These are phyloP conservation scores for Penicillium verhagenii DNA, from an alignment of 495 filamentous ascomycete species.

Conservation along the genomic window DNA sequence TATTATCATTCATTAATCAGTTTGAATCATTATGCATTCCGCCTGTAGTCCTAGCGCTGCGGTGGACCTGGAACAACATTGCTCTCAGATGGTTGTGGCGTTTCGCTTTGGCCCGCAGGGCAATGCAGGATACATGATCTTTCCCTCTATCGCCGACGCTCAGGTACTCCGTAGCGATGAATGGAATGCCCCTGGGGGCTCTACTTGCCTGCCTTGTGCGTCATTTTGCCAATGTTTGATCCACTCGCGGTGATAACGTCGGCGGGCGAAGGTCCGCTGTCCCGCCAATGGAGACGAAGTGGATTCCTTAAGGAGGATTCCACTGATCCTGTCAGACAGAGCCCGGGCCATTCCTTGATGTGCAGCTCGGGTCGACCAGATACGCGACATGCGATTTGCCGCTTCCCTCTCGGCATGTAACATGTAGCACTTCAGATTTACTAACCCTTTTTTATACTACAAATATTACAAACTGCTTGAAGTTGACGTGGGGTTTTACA, in stretches of 20 bases:
- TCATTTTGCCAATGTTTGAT: conserved; percentile 1
- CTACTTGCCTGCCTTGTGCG: conserved; percentile 5
- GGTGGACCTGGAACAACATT: neutral
- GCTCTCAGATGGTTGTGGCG: neutral
- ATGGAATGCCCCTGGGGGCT: neutral
- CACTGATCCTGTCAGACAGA: conserved; percentile 7
- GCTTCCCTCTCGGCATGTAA: neutral
- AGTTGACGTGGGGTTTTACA: neutral
- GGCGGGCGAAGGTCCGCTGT: neutral
- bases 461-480: too few relatives aligned
- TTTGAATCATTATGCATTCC: neutral
- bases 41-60: neutral
- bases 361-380: conserved; percentile 6
- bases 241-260: conserved; percentile 6
- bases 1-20: too few relatives aligned
- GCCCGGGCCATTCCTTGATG: neutral
- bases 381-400: conserved; percentile 5
- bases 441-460: too few relatives aligned
- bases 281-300: conserved; percentile 5
- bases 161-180: too few relatives aligned
- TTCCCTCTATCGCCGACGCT: neutral
- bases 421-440: neutral
- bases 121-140: neutral
- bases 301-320: conserved; percentile 5
- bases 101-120: neutral